phyloP scores from a whole-genome alignment of 208 protist genomes.

The Leishmania braziliensis region DNA sequence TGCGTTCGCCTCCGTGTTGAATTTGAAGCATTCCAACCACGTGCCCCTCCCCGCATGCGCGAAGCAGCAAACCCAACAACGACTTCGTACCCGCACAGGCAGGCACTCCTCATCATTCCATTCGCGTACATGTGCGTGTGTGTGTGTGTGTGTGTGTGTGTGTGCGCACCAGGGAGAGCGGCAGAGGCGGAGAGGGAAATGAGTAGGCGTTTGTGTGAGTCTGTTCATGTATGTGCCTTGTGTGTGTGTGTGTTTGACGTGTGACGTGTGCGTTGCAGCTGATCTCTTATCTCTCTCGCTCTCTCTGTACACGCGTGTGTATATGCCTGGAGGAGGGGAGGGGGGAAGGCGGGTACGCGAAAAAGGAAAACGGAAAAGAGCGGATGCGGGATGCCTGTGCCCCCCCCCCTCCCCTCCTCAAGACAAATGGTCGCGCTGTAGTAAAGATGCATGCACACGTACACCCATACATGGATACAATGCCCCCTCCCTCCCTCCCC shows the following conservation, averaged over 20 bases:
- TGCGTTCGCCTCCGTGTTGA: background rate
- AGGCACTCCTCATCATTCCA: background rate
- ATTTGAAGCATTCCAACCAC: background rate
- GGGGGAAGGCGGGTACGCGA: too few relatives aligned
- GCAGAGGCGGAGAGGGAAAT: background rate
- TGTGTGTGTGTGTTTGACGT: background rate
- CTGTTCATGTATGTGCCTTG: too few relatives aligned
- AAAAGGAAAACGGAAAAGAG: too few relatives aligned
- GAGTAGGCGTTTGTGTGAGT: background rate
- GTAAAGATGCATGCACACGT: background rate
- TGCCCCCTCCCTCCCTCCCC: too few relatives aligned
- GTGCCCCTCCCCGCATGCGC: background rate
- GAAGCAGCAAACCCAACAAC: background rate
- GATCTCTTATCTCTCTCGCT: background rate
- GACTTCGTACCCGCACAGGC: background rate
- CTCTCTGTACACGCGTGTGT: background rate
- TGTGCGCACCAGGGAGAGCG: background rate
- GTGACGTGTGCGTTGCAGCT: background rate
- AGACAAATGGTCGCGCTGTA: background rate
- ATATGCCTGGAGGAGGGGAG: too few relatives aligned
- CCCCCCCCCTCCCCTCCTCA: background rate
- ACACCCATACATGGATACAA: background rate
- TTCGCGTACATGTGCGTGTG: background rate
- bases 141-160: background rate
- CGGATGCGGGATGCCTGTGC: too few relatives aligned